Conservation (phyloP, 768 basidiomycete species). For the Hemileccinum rubropunctum region DNA sequence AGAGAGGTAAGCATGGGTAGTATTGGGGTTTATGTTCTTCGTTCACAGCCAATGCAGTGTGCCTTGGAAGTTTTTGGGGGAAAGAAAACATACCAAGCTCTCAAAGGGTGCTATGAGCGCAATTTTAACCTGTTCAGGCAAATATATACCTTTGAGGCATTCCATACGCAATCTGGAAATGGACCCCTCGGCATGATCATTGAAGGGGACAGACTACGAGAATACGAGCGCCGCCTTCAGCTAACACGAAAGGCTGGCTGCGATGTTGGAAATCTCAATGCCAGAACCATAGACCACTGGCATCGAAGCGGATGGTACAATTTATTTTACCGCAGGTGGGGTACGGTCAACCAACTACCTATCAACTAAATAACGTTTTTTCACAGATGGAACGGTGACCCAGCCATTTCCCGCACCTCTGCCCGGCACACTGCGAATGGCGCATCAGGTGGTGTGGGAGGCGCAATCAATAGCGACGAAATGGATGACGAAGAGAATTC, state of each 20-base stretch:
- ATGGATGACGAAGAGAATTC: slow-evolving; percentile 52
- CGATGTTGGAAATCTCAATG: slow-evolving; percentile 71
- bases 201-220: slow-evolving; percentile 64
- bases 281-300: slow-evolving; percentile 78
- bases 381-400: slow-evolving; percentile 64
- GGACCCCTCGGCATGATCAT: slow-evolving; percentile 40
- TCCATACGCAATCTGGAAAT: slow-evolving; percentile 32
- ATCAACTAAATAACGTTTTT: slow-evolving; percentile 3
- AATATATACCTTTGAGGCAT: slow-evolving; percentile 69
- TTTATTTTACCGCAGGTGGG: slow-evolving; percentile 65
- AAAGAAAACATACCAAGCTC: slow-evolving; percentile 79
- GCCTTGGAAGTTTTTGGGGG: slow-evolving; percentile 66
- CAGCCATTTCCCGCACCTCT: slow-evolving; percentile 52
- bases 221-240: slow-evolving; percentile 71
- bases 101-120: slow-evolving; percentile 84
- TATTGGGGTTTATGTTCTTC: neutral
- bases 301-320: slow-evolving; percentile 75
- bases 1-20: slow-evolving; percentile 52
- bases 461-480: slow-evolving; percentile 38
- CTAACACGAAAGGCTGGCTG: slow-evolving; percentile 61
- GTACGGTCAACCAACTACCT: neutral
- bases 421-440: slow-evolving; percentile 36
- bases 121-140: slow-evolving; percentile 85
- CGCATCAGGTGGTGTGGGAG: slow-evolving; percentile 25
- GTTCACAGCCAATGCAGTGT: slow-evolving; percentile 44